A percentile compares a stretch with the other conserved stretches of the same genome.
These are phyloP conservation scores for Mytilinidion resinicola DNA, from an alignment of 495 filamentous ascomycete species.

Conservation along the genomic window DNA sequence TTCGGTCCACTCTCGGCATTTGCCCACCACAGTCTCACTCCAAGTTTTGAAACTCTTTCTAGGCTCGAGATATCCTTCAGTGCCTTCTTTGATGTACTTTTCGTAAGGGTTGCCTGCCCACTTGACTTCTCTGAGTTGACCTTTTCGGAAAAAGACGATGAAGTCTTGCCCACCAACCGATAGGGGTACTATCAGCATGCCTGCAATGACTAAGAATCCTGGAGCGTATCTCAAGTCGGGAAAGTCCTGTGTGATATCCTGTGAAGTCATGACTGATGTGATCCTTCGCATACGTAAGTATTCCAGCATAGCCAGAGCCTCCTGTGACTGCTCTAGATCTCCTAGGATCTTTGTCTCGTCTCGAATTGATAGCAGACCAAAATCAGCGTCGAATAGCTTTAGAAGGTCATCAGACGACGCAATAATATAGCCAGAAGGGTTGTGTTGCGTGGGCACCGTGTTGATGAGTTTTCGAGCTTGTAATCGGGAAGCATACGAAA, in stretches of 20 bases:
- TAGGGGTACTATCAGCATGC: slow-evolving; percentile 76
- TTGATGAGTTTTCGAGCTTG: slow-evolving; percentile 79
- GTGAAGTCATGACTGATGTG: slow-evolving; percentile 70
- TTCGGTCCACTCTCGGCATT: slow-evolving; percentile 69
- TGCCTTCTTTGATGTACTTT: slow-evolving; percentile 62
- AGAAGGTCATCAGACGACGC: slow-evolving; percentile 84
- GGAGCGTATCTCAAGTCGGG: slow-evolving; percentile 75
- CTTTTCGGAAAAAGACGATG: slow-evolving; percentile 84
- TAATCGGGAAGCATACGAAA: slow-evolving; percentile 78
- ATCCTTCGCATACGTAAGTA: slow-evolving; percentile 73
- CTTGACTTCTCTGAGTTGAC: slow-evolving; percentile 71
- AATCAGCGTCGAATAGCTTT: slow-evolving; percentile 82
- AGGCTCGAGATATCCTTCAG: slow-evolving; percentile 64
- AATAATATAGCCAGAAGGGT: slow-evolving; percentile 87
- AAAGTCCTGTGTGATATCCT: slow-evolving; percentile 73
- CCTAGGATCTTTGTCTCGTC: slow-evolving; percentile 87
- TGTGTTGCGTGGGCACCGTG: slow-evolving; percentile 68
- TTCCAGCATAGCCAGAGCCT: slow-evolving; percentile 78
- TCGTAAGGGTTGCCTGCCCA: slow-evolving; percentile 96
- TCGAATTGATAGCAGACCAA: slow-evolving; percentile 75
- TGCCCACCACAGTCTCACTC: slow-evolving; percentile 69
- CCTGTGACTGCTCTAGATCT: slow-evolving; percentile 66
- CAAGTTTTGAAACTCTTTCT: slow-evolving; percentile 71
- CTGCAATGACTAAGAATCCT: slow-evolving; percentile 73
- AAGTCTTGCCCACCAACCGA: slow-evolving; percentile 74